Percentiles rank a stretch among this genome's conserved stretches.
phyloP scores from a whole-genome alignment of 192 early-diverging fungal genomes.

The Rhizoclosmatium globosum region DNA sequence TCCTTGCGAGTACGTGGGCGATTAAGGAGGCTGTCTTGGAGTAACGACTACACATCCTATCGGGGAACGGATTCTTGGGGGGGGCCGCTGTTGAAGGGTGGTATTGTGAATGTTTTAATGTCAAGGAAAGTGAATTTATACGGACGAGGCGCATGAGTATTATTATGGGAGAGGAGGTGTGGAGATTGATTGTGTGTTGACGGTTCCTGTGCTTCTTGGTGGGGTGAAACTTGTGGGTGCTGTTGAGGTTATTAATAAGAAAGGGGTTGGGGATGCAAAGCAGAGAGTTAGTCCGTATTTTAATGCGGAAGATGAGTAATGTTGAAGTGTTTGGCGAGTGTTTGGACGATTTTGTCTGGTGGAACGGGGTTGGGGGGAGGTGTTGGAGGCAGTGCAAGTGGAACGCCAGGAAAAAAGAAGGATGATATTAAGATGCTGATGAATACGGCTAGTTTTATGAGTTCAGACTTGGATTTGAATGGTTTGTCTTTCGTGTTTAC shows the following conservation, averaged over 20 bases:
- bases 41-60: neutral
- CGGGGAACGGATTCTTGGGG: constrained; percentile 36
- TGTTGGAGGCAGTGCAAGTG: neutral
- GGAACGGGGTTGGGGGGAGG: neutral
- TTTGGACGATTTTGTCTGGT: constrained; percentile 49
- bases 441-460: constrained; percentile 56
- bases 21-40: constrained; percentile 14
- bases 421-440: constrained; percentile 58
- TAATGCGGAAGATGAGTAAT: constrained; percentile 61
- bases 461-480: constrained; percentile 54
- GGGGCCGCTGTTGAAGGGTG: constrained; percentile 44
- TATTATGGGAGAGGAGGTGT: constrained; percentile 41
- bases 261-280: neutral
- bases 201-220: constrained; percentile 44
- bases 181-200: constrained; percentile 56
- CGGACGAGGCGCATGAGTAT: constrained; percentile 38
- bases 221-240: constrained; percentile 43
- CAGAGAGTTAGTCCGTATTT: constrained; percentile 50
- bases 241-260: constrained; percentile 62
- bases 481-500: constrained; percentile 25
- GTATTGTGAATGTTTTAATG: constrained; percentile 56
- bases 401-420: constrained; percentile 24
- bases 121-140: constrained; percentile 56
- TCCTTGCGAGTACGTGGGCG: constrained; percentile 44
- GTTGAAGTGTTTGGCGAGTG: constrained; percentile 43